Evolutionary conservation across 225 moss, liverwort and hornwort species (phyloP), one percentile per base, ranked within the genome.

Genomic region (Physcomitrium patens): DNA sequence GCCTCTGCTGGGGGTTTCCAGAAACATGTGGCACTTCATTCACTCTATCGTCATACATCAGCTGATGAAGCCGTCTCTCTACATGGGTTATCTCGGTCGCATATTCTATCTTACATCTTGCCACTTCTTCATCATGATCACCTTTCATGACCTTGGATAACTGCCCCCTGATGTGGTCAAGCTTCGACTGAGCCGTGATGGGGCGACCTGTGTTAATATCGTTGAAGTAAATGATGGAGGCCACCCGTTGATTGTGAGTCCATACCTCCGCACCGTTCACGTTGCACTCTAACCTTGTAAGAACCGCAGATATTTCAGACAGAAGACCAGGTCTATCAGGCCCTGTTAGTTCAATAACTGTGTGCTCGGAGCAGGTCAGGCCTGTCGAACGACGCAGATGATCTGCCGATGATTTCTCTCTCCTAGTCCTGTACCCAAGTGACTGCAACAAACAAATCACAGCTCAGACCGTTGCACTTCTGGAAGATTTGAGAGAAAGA

Each of bases 201-300:
- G 90, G 87, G 4, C 77, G 70, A 12, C 71, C 60, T 2, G 78
- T 77, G 9, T 27, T 59, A 69, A 44, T 73, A 17, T 87, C 90
- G 1, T 82, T 87, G 20, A 87, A 81, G 18, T 87, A 90, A 24
- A 90, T 77, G 3, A 90, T 72, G 2, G 78, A 82, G 12, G 90
- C 90, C 3, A 85, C 90, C 31, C 87, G 52, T 0, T 67, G 53
- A 68, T 87, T 87, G 58, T 90, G 87, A 0, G 87, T 90, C 87
- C 87, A 90, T 0, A 90, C 87, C 65, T 87, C 87, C 1, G 90
- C 85, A 64, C 84, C 87, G 10, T 84, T 85, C 15, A 90, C 87
- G 41, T 85, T 87, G 47, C 87, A 90, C 7, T 77, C 43, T 72
- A 82, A 69, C 37, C 72, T 74, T 5, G 87, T 82, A 8, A 90